These are phyloP conservation scores for Magnusiomyces fungicola DNA, from an alignment of 1,139 yeast species.

Conservation along the genomic window DNA sequence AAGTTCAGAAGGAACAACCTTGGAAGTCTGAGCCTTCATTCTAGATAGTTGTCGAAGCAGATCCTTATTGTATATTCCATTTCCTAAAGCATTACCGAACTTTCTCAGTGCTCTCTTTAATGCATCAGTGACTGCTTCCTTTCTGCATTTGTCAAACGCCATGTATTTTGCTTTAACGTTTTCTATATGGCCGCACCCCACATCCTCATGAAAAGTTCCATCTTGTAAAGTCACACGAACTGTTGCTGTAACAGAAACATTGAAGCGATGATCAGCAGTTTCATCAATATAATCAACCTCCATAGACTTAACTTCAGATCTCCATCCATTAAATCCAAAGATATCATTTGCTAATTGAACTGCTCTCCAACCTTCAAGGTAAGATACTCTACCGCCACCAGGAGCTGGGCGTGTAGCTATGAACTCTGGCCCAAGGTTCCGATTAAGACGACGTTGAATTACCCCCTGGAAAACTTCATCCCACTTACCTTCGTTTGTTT, in stretches of 20 bases:
- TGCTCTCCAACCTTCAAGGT: conserved; percentile 41
- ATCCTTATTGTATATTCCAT: conserved; percentile 61
- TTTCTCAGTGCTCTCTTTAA: conserved; percentile 66
- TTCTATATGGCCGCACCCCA: conserved; percentile 68
- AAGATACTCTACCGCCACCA: conserved; percentile 35
- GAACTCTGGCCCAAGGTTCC: conserved; percentile 75
- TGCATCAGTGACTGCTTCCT: conserved; percentile 76
- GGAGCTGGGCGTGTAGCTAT: conserved; percentile 70
- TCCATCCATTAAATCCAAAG: conserved; percentile 67
- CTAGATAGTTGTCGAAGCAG: conserved; percentile 46
- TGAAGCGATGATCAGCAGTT: conserved; percentile 37
- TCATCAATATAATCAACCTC: conserved; percentile 31
- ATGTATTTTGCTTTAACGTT: conserved; percentile 54
- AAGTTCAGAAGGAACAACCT: conserved; percentile 8
- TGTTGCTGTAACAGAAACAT: conserved; percentile 54
- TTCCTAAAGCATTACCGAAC: conserved; percentile 72
- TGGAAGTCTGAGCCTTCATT: conserved; percentile 27
- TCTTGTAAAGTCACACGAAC: conserved; percentile 64
- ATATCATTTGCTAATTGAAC: conserved; percentile 52
- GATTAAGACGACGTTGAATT: conserved; percentile 23
- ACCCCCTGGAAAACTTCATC: conserved; percentile 1
- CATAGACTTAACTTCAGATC: conserved; percentile 39
- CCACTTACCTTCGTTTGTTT: not conserved
- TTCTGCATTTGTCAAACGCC: conserved; percentile 69
- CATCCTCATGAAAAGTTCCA: conserved; percentile 71